Percentiles rank a stretch among this genome's conserved stretches.
These are phyloP conservation scores for Geranium incanum DNA, from an alignment of 441 rosid species.

Conservation along the genomic window DNA sequence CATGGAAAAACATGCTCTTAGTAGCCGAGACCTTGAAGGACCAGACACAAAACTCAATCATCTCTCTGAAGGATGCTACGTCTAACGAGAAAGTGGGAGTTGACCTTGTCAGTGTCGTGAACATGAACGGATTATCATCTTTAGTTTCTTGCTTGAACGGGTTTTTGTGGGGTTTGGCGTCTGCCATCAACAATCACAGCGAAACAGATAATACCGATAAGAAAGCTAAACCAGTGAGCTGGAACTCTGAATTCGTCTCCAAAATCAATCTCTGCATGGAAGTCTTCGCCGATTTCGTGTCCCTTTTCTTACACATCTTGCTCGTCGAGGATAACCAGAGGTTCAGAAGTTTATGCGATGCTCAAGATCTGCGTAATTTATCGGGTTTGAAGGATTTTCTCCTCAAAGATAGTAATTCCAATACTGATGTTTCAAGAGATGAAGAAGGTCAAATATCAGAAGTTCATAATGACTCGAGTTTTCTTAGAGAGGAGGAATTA, in stretches of 20 bases:
- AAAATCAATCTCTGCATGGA: slow-evolving; percentile 32
- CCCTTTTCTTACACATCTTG: slow-evolving; percentile 34
- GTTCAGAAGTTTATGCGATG: slow-evolving; percentile 26
- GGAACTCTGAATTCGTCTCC: slow-evolving; percentile 36
- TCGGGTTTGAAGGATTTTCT: slow-evolving; percentile 20
- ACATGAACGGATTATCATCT: slow-evolving; percentile 43
- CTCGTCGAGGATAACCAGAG: slow-evolving; percentile 34
- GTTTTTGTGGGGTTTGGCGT: slow-evolving; percentile 76
- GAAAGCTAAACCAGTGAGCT: slow-evolving; percentile 31
- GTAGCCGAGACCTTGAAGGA: slow-evolving; percentile 50
- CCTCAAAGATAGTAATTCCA: slow-evolving; percentile 3
- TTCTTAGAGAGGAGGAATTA: slow-evolving; percentile 31
- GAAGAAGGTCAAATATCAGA: slow-evolving; percentile 16
- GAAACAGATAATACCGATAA: slow-evolving; percentile 30
- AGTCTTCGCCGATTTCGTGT: slow-evolving; percentile 38
- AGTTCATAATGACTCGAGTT: slow-evolving; percentile 23
- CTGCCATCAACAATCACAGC: slow-evolving; percentile 37
- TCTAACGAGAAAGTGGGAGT: slow-evolving; percentile 27
- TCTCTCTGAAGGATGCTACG: slow-evolving; percentile 36
- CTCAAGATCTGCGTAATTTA: slow-evolving; percentile 22
- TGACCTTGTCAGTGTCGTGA: slow-evolving; percentile 26
- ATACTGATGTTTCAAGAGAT: slow-evolving; percentile 12
- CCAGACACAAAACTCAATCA: slow-evolving; percentile 42
- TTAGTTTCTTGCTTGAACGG: slow-evolving; percentile 64
- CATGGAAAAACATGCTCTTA: slow-evolving; percentile 35